A percentile compares a stretch with the other conserved stretches of the same genome.
phyloP scores from a whole-genome alignment of 2,329 filamentous ascomycete genomes.

The Harringtonia aguacate region DNA sequence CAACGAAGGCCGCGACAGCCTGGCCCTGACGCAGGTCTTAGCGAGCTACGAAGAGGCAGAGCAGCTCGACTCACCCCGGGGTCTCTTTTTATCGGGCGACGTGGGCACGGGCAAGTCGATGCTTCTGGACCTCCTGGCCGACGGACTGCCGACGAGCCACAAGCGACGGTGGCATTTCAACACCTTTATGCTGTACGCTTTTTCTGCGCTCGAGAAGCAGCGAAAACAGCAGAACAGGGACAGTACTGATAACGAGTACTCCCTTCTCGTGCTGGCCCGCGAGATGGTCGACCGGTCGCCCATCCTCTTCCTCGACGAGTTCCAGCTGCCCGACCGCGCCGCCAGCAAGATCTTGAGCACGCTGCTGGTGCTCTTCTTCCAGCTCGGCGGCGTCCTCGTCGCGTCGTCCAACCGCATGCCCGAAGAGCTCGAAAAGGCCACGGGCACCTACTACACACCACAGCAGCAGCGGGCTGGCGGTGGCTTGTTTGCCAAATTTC shows the following conservation, averaged over 20 bases:
- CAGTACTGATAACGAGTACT: constrained; percentile 41
- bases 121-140: constrained; percentile 73
- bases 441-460: constrained; percentile 55
- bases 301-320: constrained; percentile 73
- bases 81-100: constrained; percentile 68
- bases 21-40: constrained; percentile 58
- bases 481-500: constrained; percentile 37
- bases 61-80: constrained; percentile 59
- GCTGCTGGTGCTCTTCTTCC: constrained; percentile 70
- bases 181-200: constrained; percentile 72
- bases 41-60: constrained; percentile 62
- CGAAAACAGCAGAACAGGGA: constrained; percentile 22
- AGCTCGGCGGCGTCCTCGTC: constrained; percentile 68
- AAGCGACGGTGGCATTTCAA: constrained; percentile 77
- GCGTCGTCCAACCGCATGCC: constrained; percentile 78
- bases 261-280: constrained; percentile 61
- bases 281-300: constrained; percentile 66
- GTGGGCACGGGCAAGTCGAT: constrained; percentile 79
- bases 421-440: constrained; percentile 67
- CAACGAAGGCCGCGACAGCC: constrained; percentile 41
- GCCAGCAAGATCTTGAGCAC: constrained; percentile 71
- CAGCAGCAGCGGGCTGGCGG: constrained; percentile 36
- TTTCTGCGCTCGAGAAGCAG: constrained; percentile 60
- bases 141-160: constrained; percentile 60
- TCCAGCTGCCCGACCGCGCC: constrained; percentile 70